Percentiles rank a stretch among this genome's conserved stretches.
Conservation (phyloP, 2,329 filamentous ascomycete genomes). For the Venturia nashicola region DNA sequence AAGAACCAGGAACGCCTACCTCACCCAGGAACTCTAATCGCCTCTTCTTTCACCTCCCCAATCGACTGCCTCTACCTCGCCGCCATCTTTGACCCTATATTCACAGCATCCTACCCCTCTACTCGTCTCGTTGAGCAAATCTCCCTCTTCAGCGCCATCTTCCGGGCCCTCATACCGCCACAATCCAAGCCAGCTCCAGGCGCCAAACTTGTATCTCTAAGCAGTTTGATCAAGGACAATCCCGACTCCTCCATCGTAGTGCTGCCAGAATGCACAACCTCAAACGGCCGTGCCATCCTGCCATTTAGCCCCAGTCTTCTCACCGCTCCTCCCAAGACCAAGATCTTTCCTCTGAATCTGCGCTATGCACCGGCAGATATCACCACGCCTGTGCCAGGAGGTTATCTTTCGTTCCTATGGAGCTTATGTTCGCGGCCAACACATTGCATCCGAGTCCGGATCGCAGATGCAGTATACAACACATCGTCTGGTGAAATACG, state of each 20-base stretch:
- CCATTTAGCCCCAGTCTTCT: slow-evolving; percentile 70
- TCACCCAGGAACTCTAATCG: slow-evolving; percentile 68
- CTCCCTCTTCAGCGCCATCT: slow-evolving; percentile 62
- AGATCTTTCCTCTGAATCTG: slow-evolving; percentile 83
- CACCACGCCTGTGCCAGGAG: slow-evolving; percentile 74
- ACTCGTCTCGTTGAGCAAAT: slow-evolving; percentile 64
- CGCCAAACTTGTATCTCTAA: slow-evolving; percentile 24
- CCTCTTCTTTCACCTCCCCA: slow-evolving; percentile 81
- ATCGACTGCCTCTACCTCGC: slow-evolving; percentile 90
- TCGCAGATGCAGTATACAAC: slow-evolving; percentile 59
- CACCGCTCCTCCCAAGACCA: slow-evolving; percentile 50
- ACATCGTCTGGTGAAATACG: slow-evolving; percentile 12
- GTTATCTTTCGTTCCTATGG: slow-evolving; percentile 68
- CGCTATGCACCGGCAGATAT: slow-evolving; percentile 82
- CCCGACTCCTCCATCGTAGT: slow-evolving; percentile 69
- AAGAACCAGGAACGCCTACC: slow-evolving; percentile 65
- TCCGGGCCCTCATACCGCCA: slow-evolving; percentile 56
- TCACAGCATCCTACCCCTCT: slow-evolving; percentile 71
- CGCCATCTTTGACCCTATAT: slow-evolving; percentile 91
- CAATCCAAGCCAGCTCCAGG: slow-evolving; percentile 21
- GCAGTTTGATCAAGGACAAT: slow-evolving; percentile 48
- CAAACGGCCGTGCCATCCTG: slow-evolving; percentile 82
- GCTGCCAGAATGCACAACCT: slow-evolving; percentile 90
- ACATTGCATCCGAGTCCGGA: slow-evolving; percentile 80
- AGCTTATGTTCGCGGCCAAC: slow-evolving; percentile 71